A percentile compares a stretch with the other conserved stretches of the same genome.
Conservation (phyloP, 2,329 filamentous ascomycete species). For the Fusarium sp. region DNA sequence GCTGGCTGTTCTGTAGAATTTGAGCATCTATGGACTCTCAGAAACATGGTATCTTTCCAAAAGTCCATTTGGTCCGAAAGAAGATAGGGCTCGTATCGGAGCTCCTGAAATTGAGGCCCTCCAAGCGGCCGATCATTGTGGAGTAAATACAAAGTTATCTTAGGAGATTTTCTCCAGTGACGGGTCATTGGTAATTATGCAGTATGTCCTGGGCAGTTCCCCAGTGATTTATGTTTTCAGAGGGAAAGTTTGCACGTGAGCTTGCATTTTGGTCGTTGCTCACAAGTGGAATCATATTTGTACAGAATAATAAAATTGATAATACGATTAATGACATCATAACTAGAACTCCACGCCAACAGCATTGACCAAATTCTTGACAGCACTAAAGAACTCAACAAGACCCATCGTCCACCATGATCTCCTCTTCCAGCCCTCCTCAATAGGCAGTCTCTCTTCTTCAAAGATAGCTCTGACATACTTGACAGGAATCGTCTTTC, state of each 20-base stretch:
- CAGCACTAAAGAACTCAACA: slow-evolving; percentile 23
- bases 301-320: background rate
- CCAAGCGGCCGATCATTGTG: background rate
- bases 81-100: background rate
- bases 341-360: slow-evolving; percentile 2
- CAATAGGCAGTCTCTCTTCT: slow-evolving; percentile 35
- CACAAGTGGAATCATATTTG: background rate
- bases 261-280: no score
- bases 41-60: background rate
- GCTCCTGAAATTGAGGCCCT: background rate
- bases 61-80: background rate
- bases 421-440: slow-evolving; percentile 35
- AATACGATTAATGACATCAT: background rate
- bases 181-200: no score
- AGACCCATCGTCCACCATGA: slow-evolving; percentile 36
- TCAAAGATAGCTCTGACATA: slow-evolving; percentile 36
- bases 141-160: no score
- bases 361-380: background rate
- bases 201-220: rapidly evolving
- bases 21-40: background rate
- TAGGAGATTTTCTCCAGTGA: background rate
- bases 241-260: background rate
- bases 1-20: background rate
- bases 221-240: background rate
- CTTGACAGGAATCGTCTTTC: background rate